phyloP scores from a whole-genome alignment of 2,329 filamentous ascomycete genomes.

The Aureobasidium pullulans region DNA sequence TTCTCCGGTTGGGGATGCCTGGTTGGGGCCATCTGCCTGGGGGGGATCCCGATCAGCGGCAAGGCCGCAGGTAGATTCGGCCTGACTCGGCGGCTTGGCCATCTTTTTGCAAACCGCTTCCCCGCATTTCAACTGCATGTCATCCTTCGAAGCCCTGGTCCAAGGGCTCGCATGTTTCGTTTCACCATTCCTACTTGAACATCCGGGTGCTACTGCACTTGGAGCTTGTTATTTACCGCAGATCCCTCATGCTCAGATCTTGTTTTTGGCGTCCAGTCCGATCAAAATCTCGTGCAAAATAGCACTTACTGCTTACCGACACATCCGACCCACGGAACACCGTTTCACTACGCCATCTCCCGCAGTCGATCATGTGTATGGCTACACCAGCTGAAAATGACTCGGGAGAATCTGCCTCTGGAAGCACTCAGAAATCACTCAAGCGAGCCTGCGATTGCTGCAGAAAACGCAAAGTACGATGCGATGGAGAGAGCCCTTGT shows the following conservation, averaged over 20 bases:
- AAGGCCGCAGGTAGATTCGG: neutral
- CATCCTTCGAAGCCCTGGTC: neutral
- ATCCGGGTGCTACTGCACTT: neutral
- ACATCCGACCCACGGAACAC: neutral
- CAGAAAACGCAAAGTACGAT: slow-evolving; percentile 29
- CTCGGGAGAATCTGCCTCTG: slow-evolving; percentile 6
- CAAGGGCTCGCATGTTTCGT: neutral
- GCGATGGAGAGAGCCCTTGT: slow-evolving; percentile 28
- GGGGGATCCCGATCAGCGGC: slow-evolving; percentile 8
- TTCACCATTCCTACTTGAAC: neutral
- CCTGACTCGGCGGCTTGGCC: slow-evolving; percentile 12
- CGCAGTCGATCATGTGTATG: slow-evolving; percentile 4
- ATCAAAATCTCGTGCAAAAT: neutral
- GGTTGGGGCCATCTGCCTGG: neutral
- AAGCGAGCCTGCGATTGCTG: slow-evolving; percentile 31
- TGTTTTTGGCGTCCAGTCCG: slow-evolving; percentile 1
- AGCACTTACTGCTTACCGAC: neutral
- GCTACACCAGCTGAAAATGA: slow-evolving; percentile 12
- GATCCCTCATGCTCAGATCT: neutral
- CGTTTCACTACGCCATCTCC: neutral
- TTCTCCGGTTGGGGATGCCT: slow-evolving; percentile 11
- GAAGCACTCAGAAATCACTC: slow-evolving; percentile 15
- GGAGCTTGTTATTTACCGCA: neutral
- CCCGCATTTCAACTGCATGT: slow-evolving; percentile 10
- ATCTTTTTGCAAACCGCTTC: neutral